Conservation (phyloP, 208 protist genomes). For the Borovskyia barvae region DNA sequence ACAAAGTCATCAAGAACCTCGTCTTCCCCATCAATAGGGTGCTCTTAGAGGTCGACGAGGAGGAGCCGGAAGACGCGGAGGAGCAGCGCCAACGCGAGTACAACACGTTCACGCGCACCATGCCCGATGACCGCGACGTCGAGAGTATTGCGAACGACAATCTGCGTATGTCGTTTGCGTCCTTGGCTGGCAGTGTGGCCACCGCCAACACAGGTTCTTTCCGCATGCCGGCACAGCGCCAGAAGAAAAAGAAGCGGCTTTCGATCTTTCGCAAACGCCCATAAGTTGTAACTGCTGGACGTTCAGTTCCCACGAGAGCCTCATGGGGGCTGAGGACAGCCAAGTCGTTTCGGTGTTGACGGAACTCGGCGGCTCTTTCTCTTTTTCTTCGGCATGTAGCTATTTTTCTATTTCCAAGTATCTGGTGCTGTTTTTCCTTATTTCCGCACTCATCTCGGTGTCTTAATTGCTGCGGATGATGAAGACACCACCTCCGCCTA, state of each 20-base stretch:
- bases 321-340: background rate
- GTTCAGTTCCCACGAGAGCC: too few relatives aligned
- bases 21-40: slow-evolving; percentile 62
- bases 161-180: slow-evolving; percentile 83
- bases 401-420: background rate
- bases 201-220: slow-evolving; percentile 56
- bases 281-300: too few relatives aligned
- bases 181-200: slow-evolving; percentile 54
- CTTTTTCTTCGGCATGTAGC: background rate
- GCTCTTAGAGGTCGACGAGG: slow-evolving; percentile 23
- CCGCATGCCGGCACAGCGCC: slow-evolving; percentile 31
- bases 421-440: background rate
- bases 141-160: slow-evolving; percentile 78
- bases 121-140: slow-evolving; percentile 47
- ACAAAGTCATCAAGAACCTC: slow-evolving; percentile 88
- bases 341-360: background rate
- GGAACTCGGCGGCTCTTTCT: background rate
- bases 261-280: slow-evolving; percentile 18
- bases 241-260: slow-evolving; percentile 44
- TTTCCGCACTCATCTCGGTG: background rate
- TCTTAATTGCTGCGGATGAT: too few relatives aligned
- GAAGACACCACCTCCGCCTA: too few relatives aligned
- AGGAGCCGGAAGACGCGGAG: slow-evolving; percentile 36
- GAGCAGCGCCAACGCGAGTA: slow-evolving; percentile 63
- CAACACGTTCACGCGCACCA: slow-evolving; percentile 51